These are phyloP conservation scores for Cunninghamia lanceolata DNA, from an alignment of 75 land plant genomes.

Conservation along the genomic window DNA sequence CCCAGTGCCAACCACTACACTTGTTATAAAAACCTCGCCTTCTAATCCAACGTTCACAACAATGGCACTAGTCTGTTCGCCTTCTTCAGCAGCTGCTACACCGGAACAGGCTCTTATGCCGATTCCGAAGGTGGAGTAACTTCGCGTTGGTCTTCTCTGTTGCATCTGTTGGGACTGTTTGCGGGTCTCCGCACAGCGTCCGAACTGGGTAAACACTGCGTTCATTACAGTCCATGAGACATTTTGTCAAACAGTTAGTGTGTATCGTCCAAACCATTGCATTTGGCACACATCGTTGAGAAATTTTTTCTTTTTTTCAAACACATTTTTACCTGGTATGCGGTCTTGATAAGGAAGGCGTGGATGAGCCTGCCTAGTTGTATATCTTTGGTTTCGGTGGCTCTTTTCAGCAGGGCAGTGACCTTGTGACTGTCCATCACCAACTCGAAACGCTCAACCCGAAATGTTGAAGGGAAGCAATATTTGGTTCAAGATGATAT, in stretches of 20 bases:
- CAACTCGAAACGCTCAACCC: too few relatives aligned
- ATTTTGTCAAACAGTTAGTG: constrained; percentile 25
- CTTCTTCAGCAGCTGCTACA: constrained; percentile 20
- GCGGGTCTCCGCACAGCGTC: constrained; percentile 9
- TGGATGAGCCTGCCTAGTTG: constrained; percentile 25
- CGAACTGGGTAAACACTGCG: constrained; percentile 28
- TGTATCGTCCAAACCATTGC: constrained; percentile 20
- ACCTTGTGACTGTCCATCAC: too few relatives aligned
- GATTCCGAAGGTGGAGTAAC: constrained; percentile 33
- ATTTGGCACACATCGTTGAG: constrained; percentile 33
- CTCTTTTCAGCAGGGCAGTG: background rate
- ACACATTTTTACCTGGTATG: constrained; percentile 11
- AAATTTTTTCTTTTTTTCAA: constrained; percentile 31
- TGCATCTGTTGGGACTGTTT: constrained; percentile 21
- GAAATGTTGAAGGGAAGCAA: too few relatives aligned
- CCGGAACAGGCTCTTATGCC: constrained; percentile 20
- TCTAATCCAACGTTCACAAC: constrained; percentile 26
- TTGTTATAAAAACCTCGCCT: constrained; percentile 23
- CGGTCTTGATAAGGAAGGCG: constrained; percentile 20
- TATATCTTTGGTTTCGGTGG: background rate
- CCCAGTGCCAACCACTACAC: constrained; percentile 32
- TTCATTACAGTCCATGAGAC: constrained; percentile 33
- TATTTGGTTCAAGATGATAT: too few relatives aligned
- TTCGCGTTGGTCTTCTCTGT: constrained; percentile 15
- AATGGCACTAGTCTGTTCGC: constrained; percentile 31